These are phyloP conservation scores for Colletotrichum incanum DNA, from an alignment of 2,329 filamentous ascomycete species.

Conservation along the genomic window DNA sequence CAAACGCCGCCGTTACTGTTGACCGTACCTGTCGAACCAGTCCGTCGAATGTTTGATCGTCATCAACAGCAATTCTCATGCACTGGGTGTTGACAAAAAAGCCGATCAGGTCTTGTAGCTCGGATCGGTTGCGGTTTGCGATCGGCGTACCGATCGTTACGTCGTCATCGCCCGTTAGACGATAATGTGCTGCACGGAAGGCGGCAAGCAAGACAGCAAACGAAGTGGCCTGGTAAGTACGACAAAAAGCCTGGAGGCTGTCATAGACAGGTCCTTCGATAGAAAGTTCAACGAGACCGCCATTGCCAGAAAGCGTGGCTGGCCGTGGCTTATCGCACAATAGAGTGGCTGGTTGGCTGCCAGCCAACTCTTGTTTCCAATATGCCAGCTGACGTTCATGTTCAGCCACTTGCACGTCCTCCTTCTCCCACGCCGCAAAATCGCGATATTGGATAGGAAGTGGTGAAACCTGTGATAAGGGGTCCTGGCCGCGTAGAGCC, in stretches of 20 bases:
- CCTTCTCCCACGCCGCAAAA: background rate
- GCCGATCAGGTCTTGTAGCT: slow-evolving; percentile 41
- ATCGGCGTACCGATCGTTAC: slow-evolving; percentile 38
- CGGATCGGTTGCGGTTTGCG: slow-evolving; percentile 25
- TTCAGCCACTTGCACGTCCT: background rate
- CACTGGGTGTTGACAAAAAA: slow-evolving; percentile 49
- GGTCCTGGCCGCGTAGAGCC: slow-evolving; percentile 1
- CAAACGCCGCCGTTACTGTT: slow-evolving; percentile 34
- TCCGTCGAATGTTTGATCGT: slow-evolving; percentile 14
- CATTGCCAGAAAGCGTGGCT: slow-evolving; percentile 35
- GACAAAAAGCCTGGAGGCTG: slow-evolving; percentile 36
- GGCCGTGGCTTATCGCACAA: slow-evolving; percentile 40
- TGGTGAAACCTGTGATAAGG: background rate
- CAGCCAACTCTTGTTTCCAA: slow-evolving; percentile 49
- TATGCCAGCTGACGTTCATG: slow-evolving; percentile 4
- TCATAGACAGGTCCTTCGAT: slow-evolving; percentile 37
- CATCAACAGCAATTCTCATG: slow-evolving; percentile 40
- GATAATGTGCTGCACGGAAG: slow-evolving; percentile 41
- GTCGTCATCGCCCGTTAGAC: slow-evolving; percentile 42
- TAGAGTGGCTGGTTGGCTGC: slow-evolving; percentile 33
- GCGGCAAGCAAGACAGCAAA: slow-evolving; percentile 42
- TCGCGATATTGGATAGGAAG: slow-evolving; percentile 14
- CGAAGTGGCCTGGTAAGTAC: slow-evolving; percentile 22
- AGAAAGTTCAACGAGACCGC: slow-evolving; percentile 15
- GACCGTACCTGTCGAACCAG: slow-evolving; percentile 17